phyloP scores from a whole-genome alignment of 345 rosid species.

The Brassica nigra region DNA sequence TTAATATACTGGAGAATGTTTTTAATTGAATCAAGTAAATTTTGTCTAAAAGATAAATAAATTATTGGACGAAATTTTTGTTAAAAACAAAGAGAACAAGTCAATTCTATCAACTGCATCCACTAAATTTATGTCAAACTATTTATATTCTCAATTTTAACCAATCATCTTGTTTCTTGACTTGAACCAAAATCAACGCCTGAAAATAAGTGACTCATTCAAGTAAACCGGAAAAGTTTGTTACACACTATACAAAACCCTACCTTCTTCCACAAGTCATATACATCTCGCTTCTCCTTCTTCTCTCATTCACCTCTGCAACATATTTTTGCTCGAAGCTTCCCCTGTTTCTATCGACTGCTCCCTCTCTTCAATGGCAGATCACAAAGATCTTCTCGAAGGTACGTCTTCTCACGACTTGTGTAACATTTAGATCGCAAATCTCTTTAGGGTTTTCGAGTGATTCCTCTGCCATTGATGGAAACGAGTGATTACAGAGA shows the following conservation, averaged over 20 bases:
- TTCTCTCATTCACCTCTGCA: slow-evolving; percentile 2
- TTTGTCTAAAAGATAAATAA: background rate
- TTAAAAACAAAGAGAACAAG: background rate
- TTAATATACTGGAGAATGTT: background rate
- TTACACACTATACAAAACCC: background rate
- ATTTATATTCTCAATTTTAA: background rate
- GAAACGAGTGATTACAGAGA: background rate
- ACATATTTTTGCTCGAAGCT: slow-evolving; percentile 1
- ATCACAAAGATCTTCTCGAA: slow-evolving; percentile 1
- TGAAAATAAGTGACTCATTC: background rate
- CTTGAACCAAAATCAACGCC: background rate
- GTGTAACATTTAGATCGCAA: background rate
- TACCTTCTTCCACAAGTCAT: slow-evolving; percentile 26
- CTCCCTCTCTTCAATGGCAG: slow-evolving; percentile 5
- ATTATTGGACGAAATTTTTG: background rate
- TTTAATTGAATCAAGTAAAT: background rate
- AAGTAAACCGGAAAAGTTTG: background rate
- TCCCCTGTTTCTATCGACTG: background rate
- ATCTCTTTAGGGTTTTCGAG: background rate
- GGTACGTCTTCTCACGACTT: background rate
- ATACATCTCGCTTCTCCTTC: background rate
- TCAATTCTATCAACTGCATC: background rate
- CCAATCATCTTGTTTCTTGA: background rate
- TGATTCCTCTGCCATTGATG: background rate
- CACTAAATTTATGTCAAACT: background rate